A percentile compares a stretch with the other conserved stretches of the same genome.
Evolutionary conservation across 129 eudicot genomes (phyloP).

Genomic region (Flaveria linearis): DNA sequence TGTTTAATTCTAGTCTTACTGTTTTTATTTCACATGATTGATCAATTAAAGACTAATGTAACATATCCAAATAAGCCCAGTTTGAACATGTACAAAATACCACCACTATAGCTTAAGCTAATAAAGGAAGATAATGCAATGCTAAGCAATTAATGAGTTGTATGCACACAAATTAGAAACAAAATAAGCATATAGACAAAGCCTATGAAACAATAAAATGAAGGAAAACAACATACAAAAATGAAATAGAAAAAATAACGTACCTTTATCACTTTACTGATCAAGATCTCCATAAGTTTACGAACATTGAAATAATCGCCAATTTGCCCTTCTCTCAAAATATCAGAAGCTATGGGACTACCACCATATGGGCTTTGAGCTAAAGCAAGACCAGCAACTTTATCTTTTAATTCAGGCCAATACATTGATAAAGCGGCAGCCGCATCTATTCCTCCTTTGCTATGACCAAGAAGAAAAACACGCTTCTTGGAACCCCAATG

Average conservation of each 20-base stretch:
- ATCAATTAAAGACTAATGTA: no score
- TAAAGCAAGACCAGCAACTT: constrained; percentile 89
- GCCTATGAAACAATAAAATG: not conserved
- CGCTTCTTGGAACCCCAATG: constrained; percentile 93
- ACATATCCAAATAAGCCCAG: no score
- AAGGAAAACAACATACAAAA: constrained; percentile 23
- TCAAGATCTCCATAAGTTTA: constrained; percentile 79
- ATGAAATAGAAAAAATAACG: constrained; percentile 11
- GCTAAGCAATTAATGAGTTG: not conserved
- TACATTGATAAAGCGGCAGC: constrained; percentile 94
- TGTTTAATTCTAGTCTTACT: no score
- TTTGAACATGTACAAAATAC: no score
- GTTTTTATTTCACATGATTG: no score
- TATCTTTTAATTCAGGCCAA: constrained; percentile 89
- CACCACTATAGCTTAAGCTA: no score
- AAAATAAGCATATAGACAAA: not conserved
- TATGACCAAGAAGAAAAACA: constrained; percentile 90
- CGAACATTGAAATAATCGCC: constrained; percentile 93
- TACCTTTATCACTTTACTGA: constrained; percentile 96
- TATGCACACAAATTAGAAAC: not conserved
- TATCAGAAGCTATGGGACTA: constrained; percentile 96
- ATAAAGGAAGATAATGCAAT: not conserved
- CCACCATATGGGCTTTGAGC: constrained; percentile 99
- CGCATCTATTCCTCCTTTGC: constrained; percentile 95
- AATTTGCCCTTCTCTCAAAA: constrained; percentile 84